Evolutionary conservation across 352 stramenopile species (phyloP).

Genomic region (Pythium coloratum): DNA sequence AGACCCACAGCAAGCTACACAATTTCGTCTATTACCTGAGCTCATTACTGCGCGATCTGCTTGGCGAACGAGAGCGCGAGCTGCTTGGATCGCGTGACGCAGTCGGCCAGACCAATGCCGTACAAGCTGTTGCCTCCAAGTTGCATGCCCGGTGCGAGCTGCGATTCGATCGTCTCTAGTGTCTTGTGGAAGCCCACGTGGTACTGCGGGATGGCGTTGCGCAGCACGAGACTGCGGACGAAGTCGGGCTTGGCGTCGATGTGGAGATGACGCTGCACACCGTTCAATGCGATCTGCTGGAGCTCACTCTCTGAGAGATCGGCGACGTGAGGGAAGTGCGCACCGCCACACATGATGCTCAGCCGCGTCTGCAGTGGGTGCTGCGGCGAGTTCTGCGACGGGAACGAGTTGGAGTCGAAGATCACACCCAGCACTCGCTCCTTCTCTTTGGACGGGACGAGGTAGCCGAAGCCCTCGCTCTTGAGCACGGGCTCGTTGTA

Average conservation of each 20-base stretch:
- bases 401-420: constrained; percentile 89
- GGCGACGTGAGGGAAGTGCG: constrained; percentile 67
- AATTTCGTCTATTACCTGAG: background rate
- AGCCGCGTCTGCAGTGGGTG: constrained; percentile 57
- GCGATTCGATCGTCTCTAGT: constrained; percentile 56
- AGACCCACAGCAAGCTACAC: background rate
- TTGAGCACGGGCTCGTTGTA: constrained; percentile 60
- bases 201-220: constrained; percentile 84
- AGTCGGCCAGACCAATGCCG: constrained; percentile 83
- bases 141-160: constrained; percentile 48
- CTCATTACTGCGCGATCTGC: constrained; percentile 6
- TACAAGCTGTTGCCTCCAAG: constrained; percentile 88
- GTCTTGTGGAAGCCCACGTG: constrained; percentile 75
- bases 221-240: constrained; percentile 50
- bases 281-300: constrained; percentile 62
- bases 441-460: constrained; percentile 72
- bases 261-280: constrained; percentile 66
- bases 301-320: constrained; percentile 46
- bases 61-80: constrained; percentile 72
- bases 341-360: constrained; percentile 84
- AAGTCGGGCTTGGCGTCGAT: constrained; percentile 62
- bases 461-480: constrained; percentile 83
- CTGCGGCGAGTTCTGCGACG: constrained; percentile 58
- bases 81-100: constrained; percentile 79
- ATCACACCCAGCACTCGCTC: constrained; percentile 80